These are phyloP conservation scores for Scolecobasidium constrictum DNA, from an alignment of 2,329 filamentous ascomycete genomes.

Conservation along the genomic window DNA sequence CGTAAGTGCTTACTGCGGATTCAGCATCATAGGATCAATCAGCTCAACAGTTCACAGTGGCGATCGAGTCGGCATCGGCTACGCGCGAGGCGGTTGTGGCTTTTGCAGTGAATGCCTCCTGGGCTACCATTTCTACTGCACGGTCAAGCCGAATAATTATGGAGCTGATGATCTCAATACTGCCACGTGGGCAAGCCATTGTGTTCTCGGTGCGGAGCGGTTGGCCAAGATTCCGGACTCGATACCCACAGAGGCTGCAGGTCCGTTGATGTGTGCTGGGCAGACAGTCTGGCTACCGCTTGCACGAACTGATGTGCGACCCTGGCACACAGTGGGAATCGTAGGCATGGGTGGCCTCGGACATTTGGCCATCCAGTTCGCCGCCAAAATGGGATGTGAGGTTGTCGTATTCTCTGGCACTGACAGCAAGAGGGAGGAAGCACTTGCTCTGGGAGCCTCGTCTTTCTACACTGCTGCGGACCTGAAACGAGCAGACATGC, in stretches of 20 bases:
- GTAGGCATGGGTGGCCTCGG: constrained; percentile 56
- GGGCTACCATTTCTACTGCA: constrained; percentile 34
- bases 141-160: constrained; percentile 31
- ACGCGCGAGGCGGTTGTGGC: constrained; percentile 33
- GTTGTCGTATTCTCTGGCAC: constrained; percentile 58
- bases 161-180: constrained; percentile 35
- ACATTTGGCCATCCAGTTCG: constrained; percentile 68
- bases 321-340: constrained; percentile 50
- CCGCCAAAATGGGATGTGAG: constrained; percentile 63
- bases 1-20: no score
- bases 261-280: constrained; percentile 39
- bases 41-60: no score
- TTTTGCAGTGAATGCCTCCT: constrained; percentile 34
- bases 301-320: constrained; percentile 30
- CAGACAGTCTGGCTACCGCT: constrained; percentile 40
- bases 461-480: no score
- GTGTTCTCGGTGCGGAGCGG: constrained; percentile 37
- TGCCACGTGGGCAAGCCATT: constrained; percentile 33
- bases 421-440: constrained; percentile 57
- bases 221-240: constrained; percentile 35
- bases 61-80: constrained; percentile 41
- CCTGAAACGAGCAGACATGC: constrained; percentile 34
- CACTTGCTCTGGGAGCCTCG: constrained; percentile 48
- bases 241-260: constrained; percentile 33
- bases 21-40: no score